Evolutionary conservation across 257 asterid species (phyloP).

Genomic region (Gentiana macrophylla): DNA sequence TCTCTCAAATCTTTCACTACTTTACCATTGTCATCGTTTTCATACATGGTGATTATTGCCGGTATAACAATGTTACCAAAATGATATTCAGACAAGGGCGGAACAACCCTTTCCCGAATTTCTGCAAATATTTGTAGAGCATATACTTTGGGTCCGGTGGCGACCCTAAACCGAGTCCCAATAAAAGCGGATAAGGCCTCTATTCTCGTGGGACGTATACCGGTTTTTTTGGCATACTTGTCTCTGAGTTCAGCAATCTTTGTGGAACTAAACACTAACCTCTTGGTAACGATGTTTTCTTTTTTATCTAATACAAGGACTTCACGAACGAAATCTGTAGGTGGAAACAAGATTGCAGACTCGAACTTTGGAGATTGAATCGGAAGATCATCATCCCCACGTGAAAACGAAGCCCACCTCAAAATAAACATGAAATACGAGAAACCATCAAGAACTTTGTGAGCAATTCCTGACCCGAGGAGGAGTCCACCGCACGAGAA

Average conservation of each 20-base stretch:
- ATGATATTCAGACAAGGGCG: conserved; percentile 6
- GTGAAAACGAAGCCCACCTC: conserved; percentile 30
- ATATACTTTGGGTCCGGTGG: conserved; percentile 11
- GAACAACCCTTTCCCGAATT: conserved; percentile 4
- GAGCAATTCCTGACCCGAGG: conserved; percentile 20
- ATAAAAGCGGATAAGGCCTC: conserved; percentile 36
- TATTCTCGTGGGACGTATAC: conserved; percentile 22
- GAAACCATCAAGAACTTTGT: conserved; percentile 32
- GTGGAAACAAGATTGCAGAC: conserved; percentile 31
- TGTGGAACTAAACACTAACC: conserved; percentile 26
- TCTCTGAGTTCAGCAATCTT: conserved; percentile 24
- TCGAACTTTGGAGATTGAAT: conserved; percentile 17
- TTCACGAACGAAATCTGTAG: conserved; percentile 16
- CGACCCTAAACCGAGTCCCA: conserved; percentile 26
- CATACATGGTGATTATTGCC: conserved; percentile 12
- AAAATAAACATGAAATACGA: conserved; percentile 18
- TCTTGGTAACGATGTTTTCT: conserved; percentile 22
- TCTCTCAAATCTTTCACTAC: conserved; percentile 17
- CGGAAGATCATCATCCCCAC: neutral
- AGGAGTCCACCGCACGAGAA: conserved; percentile 40
- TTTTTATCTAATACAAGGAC: neutral
- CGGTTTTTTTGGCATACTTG: conserved; percentile 8
- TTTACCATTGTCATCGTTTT: conserved; percentile 7
- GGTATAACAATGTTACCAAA: conserved; percentile 4
- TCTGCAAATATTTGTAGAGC: conserved; percentile 18